phyloP scores from a whole-genome alignment of 176 grass and related monocot genomes.

The Aegilops longissima region DNA sequence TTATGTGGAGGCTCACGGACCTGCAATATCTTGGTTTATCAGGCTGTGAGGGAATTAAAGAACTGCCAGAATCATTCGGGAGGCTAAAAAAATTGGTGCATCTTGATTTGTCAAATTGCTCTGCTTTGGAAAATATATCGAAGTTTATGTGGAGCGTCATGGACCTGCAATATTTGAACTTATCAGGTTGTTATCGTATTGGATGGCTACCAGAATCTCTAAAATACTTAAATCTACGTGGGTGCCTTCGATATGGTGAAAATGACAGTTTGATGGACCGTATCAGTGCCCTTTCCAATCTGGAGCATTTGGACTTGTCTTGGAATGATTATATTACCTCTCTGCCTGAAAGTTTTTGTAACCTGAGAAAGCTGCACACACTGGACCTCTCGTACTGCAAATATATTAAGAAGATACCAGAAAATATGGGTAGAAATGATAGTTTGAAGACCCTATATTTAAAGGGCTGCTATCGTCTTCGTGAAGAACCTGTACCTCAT shows the following conservation, averaged over 20 bases:
- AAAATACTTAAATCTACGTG: not conserved
- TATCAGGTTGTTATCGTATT: not conserved
- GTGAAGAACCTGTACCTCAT: not conserved
- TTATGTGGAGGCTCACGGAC: not conserved
- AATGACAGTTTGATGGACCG: not conserved
- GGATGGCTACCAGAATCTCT: not conserved
- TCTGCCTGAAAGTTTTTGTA: not conserved
- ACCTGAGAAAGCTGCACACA: not conserved
- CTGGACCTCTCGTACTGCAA: not conserved
- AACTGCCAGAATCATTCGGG: not conserved
- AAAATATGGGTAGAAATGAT: not conserved
- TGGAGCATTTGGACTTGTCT: constrained; percentile 16
- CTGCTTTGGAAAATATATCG: not conserved
- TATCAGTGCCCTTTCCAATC: constrained; percentile 5
- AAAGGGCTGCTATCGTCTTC: fast-evolving
- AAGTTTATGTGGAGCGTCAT: not conserved
- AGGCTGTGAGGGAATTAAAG: not conserved
- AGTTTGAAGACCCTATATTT: not conserved
- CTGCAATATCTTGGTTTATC: constrained; percentile 9
- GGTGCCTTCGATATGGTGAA: not conserved
- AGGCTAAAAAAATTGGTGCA: not conserved
- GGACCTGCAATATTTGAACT: not conserved
- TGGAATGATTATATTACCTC: fast-evolving
- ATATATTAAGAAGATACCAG: not conserved
- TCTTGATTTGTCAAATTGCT: constrained; percentile 7